A percentile compares a stretch with the other conserved stretches of the same genome.
These are phyloP conservation scores for Xanthoparmelia taractica DNA, from an alignment of 495 filamentous ascomycete species.

Conservation along the genomic window DNA sequence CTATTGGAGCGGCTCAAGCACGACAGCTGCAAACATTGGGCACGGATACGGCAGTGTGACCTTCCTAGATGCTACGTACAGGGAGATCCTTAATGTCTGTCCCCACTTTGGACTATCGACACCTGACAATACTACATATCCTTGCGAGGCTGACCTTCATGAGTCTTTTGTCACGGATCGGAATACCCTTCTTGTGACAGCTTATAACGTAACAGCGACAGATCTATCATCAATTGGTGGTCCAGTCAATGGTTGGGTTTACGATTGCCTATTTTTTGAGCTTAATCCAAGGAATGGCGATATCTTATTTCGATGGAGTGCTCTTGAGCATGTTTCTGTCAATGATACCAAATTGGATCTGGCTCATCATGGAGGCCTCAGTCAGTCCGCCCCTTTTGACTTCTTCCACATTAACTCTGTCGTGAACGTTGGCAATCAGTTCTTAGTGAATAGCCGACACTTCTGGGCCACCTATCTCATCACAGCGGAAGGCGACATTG, in stretches of 20 bases:
- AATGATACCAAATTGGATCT: slow-evolving; percentile 8
- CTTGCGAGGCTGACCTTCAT: slow-evolving; percentile 33
- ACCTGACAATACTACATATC: slow-evolving; percentile 8
- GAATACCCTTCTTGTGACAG: slow-evolving; percentile 44
- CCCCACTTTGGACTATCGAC: slow-evolving; percentile 14
- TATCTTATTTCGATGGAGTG: slow-evolving; percentile 38
- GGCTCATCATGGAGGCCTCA: slow-evolving; percentile 15
- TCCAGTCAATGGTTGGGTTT: slow-evolving; percentile 42
- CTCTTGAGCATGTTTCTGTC: slow-evolving; percentile 32
- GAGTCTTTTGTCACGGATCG: slow-evolving; percentile 43
- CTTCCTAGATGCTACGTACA: slow-evolving; percentile 43
- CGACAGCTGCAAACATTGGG: slow-evolving; percentile 8
- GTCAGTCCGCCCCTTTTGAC: slow-evolving; percentile 34
- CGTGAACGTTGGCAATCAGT: slow-evolving; percentile 36
- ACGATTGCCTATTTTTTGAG: slow-evolving; percentile 47
- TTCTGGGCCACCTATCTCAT: slow-evolving; percentile 35
- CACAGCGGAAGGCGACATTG: slow-evolving; percentile 33
- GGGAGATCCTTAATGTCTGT: slow-evolving; percentile 31
- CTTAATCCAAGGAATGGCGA: slow-evolving; percentile 38
- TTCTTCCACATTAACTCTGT: slow-evolving; percentile 44
- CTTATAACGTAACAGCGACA: slow-evolving; percentile 38
- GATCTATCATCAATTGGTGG: slow-evolving; percentile 39
- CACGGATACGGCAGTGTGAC: slow-evolving; percentile 33
- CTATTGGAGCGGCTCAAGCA: slow-evolving; percentile 15
- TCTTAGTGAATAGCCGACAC: slow-evolving; percentile 35